A percentile compares a stretch with the other conserved stretches of the same genome.
phyloP scores from a whole-genome alignment of 2,329 filamentous ascomycete genomes.

The Dendrostoma leiphaemia region DNA sequence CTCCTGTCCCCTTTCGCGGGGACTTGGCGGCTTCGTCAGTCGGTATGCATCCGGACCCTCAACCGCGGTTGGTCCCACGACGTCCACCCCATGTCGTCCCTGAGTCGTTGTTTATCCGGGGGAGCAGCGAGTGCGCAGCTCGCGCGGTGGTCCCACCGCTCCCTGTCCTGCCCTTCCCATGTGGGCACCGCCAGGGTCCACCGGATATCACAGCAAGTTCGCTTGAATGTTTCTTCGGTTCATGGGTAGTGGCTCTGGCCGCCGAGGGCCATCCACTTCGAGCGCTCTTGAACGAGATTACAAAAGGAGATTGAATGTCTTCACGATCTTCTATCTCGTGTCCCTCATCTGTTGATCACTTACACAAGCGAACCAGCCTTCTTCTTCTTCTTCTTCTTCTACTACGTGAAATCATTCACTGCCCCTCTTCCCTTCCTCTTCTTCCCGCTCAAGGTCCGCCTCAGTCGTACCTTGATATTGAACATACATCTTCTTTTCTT shows the following conservation, averaged over 20 bases:
- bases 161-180: slow-evolving; percentile 7
- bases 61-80: not conserved
- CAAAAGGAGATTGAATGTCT: slow-evolving; percentile 17
- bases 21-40: not conserved
- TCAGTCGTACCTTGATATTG: slow-evolving; percentile 14
- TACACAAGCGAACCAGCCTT: not conserved
- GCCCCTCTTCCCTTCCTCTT: slow-evolving; percentile 2
- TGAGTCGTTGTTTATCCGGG: not conserved
- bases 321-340: not conserved
- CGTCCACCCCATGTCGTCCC: too few species aligned
- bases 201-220: slow-evolving; percentile 12
- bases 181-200: slow-evolving; percentile 14
- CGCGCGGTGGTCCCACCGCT: slow-evolving; percentile 7
- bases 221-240: slow-evolving; percentile 7
- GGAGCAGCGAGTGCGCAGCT: slow-evolving; percentile 1
- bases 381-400: slow-evolving; percentile 2
- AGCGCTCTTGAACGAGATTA: slow-evolving; percentile 14
- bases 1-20: too few species aligned
- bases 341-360: not conserved
- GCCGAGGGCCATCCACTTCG: slow-evolving; percentile 10
- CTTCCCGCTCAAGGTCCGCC: slow-evolving; percentile 14
- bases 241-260: slow-evolving; percentile 6
- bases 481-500: slow-evolving; percentile 4
- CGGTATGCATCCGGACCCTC: not conserved
- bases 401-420: slow-evolving; percentile 7